Evolutionary conservation across 768 basidiomycete genomes (phyloP), one percentile per base, ranked within the genome.

Genomic region (Chlorophyllum brunneum): DNA sequence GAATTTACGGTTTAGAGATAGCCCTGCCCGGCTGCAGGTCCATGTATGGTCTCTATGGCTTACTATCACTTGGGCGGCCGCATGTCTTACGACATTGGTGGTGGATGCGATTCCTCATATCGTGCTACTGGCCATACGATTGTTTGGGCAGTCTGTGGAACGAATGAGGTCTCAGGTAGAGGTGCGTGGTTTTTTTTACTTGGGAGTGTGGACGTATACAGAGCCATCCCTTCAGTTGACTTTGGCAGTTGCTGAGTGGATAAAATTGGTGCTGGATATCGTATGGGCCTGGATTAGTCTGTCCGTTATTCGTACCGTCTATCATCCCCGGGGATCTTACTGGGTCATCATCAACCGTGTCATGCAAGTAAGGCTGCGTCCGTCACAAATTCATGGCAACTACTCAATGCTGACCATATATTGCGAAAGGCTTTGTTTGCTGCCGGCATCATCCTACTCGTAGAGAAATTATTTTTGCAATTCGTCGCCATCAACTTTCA

Each of bases 401-500:
- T 10, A 30, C 7, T 11, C 39, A 23, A 41, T 38, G 40, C 23
- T 15, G 58, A 42, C 34, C 34, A 43, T 48, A 34, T 6, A 24
- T 29, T 36, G 31, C 44, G 22, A 43, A 51, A 76, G 76, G 73
- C 73, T 2, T 62, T 80, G 15, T 80, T 80, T 48, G 65, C 75
- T 2, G 62, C 72, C 22, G 67, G 70, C 16, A 69, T 76, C 23
- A 68, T 80, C 20, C 59, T 78, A 15, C 66, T 77, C 7, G 63
- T 64, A 5, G 75, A 79, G 46, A 78, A 76, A 63, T 64, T 86
- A 31, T 82, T 86, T 64, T 65, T 92, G 27, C 86, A 83, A 59
- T 82, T 83, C 54, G 81, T 90, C 39, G 88, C 89, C 24, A 89
- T 89, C 68, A 86, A 81, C 58, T 92, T 91, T 63, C 88, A 91